Evolutionary conservation across 2,329 filamentous ascomycete genomes (phyloP).

Genomic region (Zymoseptoria tritici): DNA sequence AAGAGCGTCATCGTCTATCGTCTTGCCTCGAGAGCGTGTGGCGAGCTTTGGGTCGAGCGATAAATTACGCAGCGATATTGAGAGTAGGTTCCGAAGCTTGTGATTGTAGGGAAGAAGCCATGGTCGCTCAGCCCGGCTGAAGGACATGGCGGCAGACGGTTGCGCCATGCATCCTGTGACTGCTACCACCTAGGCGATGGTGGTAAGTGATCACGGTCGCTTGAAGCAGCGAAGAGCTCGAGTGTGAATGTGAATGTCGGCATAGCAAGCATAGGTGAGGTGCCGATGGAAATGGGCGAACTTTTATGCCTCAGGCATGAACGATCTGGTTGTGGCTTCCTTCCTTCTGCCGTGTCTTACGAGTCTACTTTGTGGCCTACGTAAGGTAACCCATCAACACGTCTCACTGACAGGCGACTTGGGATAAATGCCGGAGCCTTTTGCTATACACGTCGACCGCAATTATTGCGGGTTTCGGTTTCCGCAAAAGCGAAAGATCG

Average conservation of each 20-base stretch:
- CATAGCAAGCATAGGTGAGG: neutral
- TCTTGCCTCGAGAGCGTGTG: constrained; percentile 45
- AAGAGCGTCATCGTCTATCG: constrained; percentile 69
- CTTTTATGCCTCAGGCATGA: neutral
- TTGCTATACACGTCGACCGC: too few relatives aligned
- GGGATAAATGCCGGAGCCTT: too few relatives aligned
- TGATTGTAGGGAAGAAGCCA: constrained; percentile 65
- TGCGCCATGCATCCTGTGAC: constrained; percentile 19
- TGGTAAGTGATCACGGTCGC: neutral
- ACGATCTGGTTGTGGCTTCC: too few relatives aligned
- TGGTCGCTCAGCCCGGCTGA: constrained; percentile 38
- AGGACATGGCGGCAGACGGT: constrained; percentile 13
- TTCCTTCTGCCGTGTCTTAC: too few relatives aligned
- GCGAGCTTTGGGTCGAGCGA: constrained; percentile 52
- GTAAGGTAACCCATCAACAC: too few relatives aligned
- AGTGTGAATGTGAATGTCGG: neutral
- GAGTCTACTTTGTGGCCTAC: too few relatives aligned
- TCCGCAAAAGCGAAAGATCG: too few relatives aligned
- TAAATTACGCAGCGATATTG: constrained; percentile 80
- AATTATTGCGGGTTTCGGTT: too few relatives aligned
- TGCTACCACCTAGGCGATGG: neutral
- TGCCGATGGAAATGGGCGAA: too few relatives aligned
- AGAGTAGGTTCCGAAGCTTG: constrained; percentile 78
- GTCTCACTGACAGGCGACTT: too few relatives aligned
- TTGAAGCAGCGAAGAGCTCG: neutral